Percentiles rank a stretch among this genome's conserved stretches.
Conservation (phyloP, 148 eudicot species). For the Talinum fruticosum region DNA sequence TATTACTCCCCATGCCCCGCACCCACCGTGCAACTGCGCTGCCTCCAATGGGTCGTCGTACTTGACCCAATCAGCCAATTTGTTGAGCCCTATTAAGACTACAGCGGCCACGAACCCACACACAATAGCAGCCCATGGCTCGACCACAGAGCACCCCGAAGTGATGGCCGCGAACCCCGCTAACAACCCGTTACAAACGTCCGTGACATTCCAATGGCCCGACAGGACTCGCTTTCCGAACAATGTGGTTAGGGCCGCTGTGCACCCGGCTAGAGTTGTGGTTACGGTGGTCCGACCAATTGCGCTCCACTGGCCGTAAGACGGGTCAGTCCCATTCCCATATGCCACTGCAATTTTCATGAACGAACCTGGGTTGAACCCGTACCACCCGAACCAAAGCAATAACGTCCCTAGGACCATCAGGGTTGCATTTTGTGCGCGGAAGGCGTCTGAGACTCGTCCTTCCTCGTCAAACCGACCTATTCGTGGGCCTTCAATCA, state of each 20-base stretch:
- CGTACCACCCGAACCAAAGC: constrained; percentile 24
- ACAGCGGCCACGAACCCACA: constrained; percentile 22
- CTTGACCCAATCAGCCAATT: constrained; percentile 5
- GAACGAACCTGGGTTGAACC: constrained; percentile 19
- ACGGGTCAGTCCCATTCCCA: not conserved
- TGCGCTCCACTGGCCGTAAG: constrained; percentile 28
- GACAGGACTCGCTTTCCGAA: constrained; percentile 18
- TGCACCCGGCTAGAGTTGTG: constrained; percentile 27
- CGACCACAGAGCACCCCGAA: constrained; percentile 26
- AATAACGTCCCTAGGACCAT: constrained; percentile 24
- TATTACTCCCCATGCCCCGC: constrained; percentile 28
- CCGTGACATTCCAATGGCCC: constrained; percentile 28
- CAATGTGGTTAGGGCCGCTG: constrained; percentile 26
- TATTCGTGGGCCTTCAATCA: constrained; percentile 23
- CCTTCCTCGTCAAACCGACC: constrained; percentile 23
- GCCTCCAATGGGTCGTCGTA: constrained; percentile 30
- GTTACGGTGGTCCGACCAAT: constrained; percentile 25
- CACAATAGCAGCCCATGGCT: constrained; percentile 27
- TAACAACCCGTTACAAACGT: constrained; percentile 27
- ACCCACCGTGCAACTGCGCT: constrained; percentile 29
- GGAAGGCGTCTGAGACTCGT: constrained; percentile 9
- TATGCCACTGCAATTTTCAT: constrained; percentile 17
- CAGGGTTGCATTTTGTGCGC: constrained; percentile 21
- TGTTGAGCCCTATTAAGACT: constrained; percentile 16
- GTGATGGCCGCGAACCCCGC: constrained; percentile 29